Conservation (phyloP, 148 eudicot genomes). For the Arbutus unedo region DNA sequence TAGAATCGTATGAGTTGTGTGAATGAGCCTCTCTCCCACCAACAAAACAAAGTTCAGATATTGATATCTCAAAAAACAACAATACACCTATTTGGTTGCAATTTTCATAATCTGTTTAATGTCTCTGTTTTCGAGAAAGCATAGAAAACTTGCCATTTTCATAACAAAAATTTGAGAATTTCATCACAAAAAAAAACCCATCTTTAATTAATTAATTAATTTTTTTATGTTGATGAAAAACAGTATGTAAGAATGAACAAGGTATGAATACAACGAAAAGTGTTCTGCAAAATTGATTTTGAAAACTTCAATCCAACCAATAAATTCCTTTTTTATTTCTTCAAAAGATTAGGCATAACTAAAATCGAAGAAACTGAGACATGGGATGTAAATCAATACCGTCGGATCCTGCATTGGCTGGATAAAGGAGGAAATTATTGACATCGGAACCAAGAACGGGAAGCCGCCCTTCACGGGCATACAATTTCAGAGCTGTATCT, state of each 20-base stretch:
- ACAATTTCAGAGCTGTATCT: slow-evolving; percentile 49
- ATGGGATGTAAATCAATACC: slow-evolving; percentile 21
- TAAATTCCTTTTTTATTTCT: too few species aligned
- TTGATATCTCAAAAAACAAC: background rate
- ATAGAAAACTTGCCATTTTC: too few species aligned
- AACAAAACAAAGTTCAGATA: too few species aligned
- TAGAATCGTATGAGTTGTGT: too few species aligned
- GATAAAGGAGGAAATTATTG: slow-evolving; percentile 45
- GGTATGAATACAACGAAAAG: too few species aligned
- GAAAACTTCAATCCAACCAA: background rate
- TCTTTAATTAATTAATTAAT: too few species aligned
- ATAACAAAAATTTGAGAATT: background rate
- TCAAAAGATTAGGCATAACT: background rate
- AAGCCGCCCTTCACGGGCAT: slow-evolving; percentile 68
- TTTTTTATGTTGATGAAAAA: background rate
- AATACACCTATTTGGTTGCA: too few species aligned
- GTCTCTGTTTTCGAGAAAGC: background rate
- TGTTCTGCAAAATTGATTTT: background rate
- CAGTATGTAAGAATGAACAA: background rate
- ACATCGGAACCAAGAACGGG: slow-evolving; percentile 61
- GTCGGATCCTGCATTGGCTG: slow-evolving; percentile 46
- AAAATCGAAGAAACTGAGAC: background rate
- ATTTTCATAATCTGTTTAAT: background rate
- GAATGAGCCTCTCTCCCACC: too few species aligned
- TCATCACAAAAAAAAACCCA: too few species aligned